Percentiles rank a stretch among this genome's conserved stretches.
These are phyloP conservation scores for Cymodocea nodosa DNA, from an alignment of 116 monocot genomes.

Conservation along the genomic window DNA sequence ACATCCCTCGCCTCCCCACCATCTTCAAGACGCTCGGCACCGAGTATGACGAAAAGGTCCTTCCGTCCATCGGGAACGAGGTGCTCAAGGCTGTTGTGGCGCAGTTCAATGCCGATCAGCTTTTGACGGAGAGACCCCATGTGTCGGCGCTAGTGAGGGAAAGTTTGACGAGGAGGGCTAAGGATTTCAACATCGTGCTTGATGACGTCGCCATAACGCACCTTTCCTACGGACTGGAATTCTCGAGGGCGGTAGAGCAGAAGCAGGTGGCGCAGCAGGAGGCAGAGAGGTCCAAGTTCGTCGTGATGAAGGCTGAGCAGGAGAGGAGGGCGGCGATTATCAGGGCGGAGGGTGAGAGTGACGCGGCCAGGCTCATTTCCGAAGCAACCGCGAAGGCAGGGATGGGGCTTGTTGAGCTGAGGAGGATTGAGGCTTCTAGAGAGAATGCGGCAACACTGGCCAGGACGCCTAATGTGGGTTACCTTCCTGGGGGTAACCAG, in stretches of 20 bases:
- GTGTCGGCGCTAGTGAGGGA: conserved; percentile 76
- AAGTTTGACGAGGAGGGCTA: conserved; percentile 40
- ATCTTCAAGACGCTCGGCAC: conserved; percentile 80
- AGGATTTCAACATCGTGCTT: conserved; percentile 73
- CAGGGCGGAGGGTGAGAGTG: conserved; percentile 74
- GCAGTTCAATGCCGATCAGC: conserved; percentile 96
- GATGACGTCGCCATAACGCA: conserved; percentile 90
- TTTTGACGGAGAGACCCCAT: conserved; percentile 79
- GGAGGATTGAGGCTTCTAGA: conserved; percentile 78
- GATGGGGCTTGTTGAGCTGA: conserved; percentile 49
- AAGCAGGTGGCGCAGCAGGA: conserved; percentile 97
- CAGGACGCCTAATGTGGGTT: conserved; percentile 59
- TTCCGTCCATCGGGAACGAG: conserved; percentile 92
- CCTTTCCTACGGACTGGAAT: conserved; percentile 67
- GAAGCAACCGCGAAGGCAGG: conserved; percentile 48
- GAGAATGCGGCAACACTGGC: conserved; percentile 66
- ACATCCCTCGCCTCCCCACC: conserved; percentile 50
- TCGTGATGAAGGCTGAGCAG: conserved; percentile 71
- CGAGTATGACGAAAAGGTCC: conserved; percentile 94
- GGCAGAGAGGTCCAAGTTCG: conserved; percentile 81
- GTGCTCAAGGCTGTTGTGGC: conserved; percentile 87
- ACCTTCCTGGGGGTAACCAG: conserved; percentile 49
- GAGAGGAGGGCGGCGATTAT: conserved; percentile 74
- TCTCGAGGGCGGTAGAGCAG: conserved; percentile 72
- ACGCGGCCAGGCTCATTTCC: conserved; percentile 56